phyloP scores from a whole-genome alignment of 805 yeast species.

The Lipomyces lipofer region DNA sequence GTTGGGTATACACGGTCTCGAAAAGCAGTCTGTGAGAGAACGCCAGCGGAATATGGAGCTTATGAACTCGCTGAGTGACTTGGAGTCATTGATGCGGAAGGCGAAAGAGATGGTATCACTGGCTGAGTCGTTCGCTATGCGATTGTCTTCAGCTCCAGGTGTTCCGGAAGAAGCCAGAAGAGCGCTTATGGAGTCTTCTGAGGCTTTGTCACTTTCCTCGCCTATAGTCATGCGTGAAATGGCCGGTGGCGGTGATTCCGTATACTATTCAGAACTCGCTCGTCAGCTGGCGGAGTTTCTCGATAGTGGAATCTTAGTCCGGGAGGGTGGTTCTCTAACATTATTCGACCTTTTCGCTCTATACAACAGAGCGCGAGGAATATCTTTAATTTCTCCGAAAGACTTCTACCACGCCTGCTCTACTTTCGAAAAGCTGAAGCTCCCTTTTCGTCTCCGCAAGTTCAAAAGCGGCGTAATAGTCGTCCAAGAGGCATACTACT shows the following conservation, averaged over 20 bases:
- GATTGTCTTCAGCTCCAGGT: slow-evolving; percentile 37
- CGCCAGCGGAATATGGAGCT: slow-evolving; percentile 60
- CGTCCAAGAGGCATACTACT: slow-evolving; percentile 44
- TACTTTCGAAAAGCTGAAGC: slow-evolving; percentile 53
- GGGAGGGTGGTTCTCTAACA: slow-evolving; percentile 60
- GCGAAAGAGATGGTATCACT: slow-evolving; percentile 67
- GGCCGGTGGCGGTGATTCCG: slow-evolving; percentile 37
- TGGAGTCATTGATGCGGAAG: slow-evolving; percentile 70
- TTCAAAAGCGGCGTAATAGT: slow-evolving; percentile 46
- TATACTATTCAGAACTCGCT: slow-evolving; percentile 58
- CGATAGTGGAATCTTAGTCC: slow-evolving; percentile 47
- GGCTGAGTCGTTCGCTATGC: slow-evolving; percentile 43
- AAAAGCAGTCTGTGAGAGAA: slow-evolving; percentile 54
- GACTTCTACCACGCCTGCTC: slow-evolving; percentile 66
- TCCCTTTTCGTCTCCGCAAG: slow-evolving; percentile 54
- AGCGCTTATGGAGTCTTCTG: slow-evolving; percentile 40
- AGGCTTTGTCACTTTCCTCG: slow-evolving; percentile 40
- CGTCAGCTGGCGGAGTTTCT: slow-evolving; percentile 78
- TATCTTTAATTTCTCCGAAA: slow-evolving; percentile 65
- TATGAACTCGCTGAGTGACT: slow-evolving; percentile 67
- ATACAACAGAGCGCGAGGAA: slow-evolving; percentile 65
- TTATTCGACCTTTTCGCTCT: slow-evolving; percentile 62
- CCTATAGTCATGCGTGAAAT: slow-evolving; percentile 41
- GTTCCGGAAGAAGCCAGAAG: slow-evolving; percentile 42
- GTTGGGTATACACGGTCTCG: slow-evolving; percentile 71